Conservation (phyloP, 208 protist genomes). For the Wallacemonas sp. region DNA sequence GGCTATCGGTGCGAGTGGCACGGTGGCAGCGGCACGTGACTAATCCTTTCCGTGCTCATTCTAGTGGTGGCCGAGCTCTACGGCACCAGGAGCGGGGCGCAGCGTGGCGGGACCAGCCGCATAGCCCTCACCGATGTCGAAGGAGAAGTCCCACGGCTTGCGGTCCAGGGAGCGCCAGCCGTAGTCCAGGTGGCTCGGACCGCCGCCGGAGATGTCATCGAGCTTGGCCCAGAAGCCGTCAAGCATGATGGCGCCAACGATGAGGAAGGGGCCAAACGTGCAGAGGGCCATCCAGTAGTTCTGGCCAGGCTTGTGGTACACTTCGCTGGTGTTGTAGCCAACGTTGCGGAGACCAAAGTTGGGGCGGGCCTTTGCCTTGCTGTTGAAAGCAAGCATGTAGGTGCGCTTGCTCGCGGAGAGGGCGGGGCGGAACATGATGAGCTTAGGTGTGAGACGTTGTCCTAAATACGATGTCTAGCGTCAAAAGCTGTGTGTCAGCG, state of each 20-base stretch:
- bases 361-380: conserved; percentile 84
- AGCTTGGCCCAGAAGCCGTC: conserved; percentile 85
- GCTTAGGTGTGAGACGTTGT: conserved; percentile 10
- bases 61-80: conserved; percentile 78
- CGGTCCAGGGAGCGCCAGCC: conserved; percentile 72
- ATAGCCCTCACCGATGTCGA: conserved; percentile 88
- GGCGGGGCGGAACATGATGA: conserved; percentile 66
- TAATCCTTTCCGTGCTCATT: neutral
- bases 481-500: too few relatives aligned
- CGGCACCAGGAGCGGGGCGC: conserved; percentile 72
- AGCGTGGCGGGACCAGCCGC: conserved; percentile 69
- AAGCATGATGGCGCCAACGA: conserved; percentile 77
- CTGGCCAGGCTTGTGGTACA: conserved; percentile 78
- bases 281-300: conserved; percentile 79
- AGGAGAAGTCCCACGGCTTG: conserved; percentile 90
- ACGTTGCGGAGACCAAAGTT: conserved; percentile 88
- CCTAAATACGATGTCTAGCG: neutral
- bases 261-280: conserved; percentile 50
- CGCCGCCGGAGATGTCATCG: conserved; percentile 80
- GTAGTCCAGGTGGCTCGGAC: conserved; percentile 75
- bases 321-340: conserved; percentile 79
- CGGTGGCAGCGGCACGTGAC: too few relatives aligned
- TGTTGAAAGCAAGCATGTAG: conserved; percentile 86
- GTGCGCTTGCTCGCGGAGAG: conserved; percentile 69
- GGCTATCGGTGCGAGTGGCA: too few relatives aligned